Evolutionary conservation across 208 protist species (phyloP).

Genomic region (Entamoeba moshkovskii): DNA sequence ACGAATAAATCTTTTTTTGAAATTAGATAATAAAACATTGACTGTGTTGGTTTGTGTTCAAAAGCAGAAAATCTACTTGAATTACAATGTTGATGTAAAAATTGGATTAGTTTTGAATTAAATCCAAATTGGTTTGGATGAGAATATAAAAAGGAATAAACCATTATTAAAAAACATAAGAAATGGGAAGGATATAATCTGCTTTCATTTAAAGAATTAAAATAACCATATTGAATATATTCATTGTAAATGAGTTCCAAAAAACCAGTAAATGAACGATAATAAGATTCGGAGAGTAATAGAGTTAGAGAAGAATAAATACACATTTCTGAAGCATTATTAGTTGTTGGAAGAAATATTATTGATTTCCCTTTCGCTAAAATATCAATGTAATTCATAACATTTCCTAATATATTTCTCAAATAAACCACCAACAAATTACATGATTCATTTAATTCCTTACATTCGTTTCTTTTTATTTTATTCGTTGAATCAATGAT

Average conservation of each 20-base stretch:
- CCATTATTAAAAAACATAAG: background rate
- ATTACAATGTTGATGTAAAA: background rate
- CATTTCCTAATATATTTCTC: background rate
- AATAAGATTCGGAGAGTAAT: conserved; percentile 74
- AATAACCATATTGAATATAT: conserved; percentile 71
- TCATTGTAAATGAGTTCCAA: conserved; percentile 70
- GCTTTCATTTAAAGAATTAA: background rate
- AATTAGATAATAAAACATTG: too few species aligned
- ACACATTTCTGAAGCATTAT: background rate
- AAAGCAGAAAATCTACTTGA: background rate
- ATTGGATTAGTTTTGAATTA: background rate
- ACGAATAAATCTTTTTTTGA: too few species aligned
- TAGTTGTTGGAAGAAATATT: background rate
- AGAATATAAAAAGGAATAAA: background rate
- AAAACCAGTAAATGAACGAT: conserved; percentile 64
- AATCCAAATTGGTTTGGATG: background rate
- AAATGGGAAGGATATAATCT: background rate
- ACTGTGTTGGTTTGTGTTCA: background rate
- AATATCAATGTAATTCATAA: background rate
- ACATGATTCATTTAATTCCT: background rate
- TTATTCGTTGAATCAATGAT: background rate
- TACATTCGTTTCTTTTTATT: background rate
- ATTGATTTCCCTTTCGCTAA: background rate
- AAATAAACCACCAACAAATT: background rate
- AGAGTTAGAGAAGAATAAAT: conserved; percentile 47